These are phyloP conservation scores for Cubamyces lactineus DNA, from an alignment of 768 basidiomycete species.

Conservation along the genomic window DNA sequence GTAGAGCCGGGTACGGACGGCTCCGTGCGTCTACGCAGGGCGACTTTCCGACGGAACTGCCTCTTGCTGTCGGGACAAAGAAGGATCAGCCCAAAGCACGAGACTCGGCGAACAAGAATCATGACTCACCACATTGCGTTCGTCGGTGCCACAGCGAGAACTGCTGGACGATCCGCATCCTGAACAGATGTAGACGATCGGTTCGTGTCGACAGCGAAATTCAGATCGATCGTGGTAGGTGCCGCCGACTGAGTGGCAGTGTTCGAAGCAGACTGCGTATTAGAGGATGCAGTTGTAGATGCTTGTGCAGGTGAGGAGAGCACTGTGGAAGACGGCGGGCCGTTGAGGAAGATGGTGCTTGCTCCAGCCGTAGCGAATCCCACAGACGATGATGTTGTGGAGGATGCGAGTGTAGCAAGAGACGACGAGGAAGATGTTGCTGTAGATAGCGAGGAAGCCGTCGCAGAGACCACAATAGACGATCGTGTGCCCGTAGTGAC, in stretches of 20 bases:
- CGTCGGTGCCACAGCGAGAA: not conserved
- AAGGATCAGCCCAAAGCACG: not conserved
- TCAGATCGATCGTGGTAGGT: not conserved
- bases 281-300: not conserved
- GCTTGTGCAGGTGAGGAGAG: not conserved
- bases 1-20: not conserved
- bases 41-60: constrained; percentile 16
- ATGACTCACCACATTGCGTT: constrained; percentile 9
- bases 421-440: not conserved
- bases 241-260: not conserved
- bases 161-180: not conserved
- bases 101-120: not conserved
- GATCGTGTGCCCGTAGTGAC: too few species aligned
- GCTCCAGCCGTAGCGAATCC: not conserved
- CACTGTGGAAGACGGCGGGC: not conserved
- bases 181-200: not conserved
- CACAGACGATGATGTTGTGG: constrained; percentile 1
- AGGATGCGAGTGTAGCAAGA: not conserved
- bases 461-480: not conserved
- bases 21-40: constrained; percentile 6
- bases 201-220: constrained; percentile 2
- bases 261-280: not conserved
- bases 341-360: constrained; percentile 19
- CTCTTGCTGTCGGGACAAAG: not conserved
- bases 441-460: not conserved